phyloP scores from a whole-genome alignment of 1,284 basidiomycete species.

The Cutaneotrichosporon sp. region DNA sequence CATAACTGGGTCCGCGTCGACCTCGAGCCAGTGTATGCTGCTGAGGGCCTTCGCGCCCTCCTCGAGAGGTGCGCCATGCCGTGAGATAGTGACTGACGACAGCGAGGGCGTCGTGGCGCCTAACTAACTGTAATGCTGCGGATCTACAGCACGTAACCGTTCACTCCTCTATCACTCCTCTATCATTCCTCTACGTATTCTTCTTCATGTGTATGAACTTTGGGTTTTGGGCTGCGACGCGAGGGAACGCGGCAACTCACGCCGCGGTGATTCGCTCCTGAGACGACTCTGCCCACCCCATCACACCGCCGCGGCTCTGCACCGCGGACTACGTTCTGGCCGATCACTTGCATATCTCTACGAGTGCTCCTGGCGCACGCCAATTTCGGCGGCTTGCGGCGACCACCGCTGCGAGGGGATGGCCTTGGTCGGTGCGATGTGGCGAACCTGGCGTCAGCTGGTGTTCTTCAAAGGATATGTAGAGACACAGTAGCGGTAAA shows the following conservation, averaged over 20 bases:
- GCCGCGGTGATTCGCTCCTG: too few relatives aligned
- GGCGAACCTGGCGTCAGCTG: slow-evolving; percentile 38
- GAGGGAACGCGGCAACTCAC: too few relatives aligned
- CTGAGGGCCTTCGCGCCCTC: slow-evolving; percentile 29
- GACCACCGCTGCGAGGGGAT: slow-evolving; percentile 50
- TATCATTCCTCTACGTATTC: too few relatives aligned
- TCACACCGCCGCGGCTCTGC: too few relatives aligned
- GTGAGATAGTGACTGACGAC: background rate
- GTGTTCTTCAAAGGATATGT: background rate
- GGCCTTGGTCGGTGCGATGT: slow-evolving; percentile 48
- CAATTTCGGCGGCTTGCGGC: slow-evolving; percentile 36
- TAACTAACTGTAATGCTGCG: too few relatives aligned
- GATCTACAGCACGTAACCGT: too few relatives aligned
- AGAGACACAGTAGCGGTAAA: too few relatives aligned
- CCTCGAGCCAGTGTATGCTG: slow-evolving; percentile 33
- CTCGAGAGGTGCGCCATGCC: slow-evolving; percentile 30
- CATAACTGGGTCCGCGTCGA: slow-evolving; percentile 44
- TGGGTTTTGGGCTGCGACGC: too few relatives aligned
- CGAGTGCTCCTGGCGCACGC: slow-evolving; percentile 17
- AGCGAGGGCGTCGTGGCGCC: slow-evolving; percentile 10
- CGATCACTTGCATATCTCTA: background rate
- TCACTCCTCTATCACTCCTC: too few relatives aligned
- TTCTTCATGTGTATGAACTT: too few relatives aligned
- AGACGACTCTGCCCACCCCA: too few relatives aligned
- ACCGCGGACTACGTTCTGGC: too few relatives aligned